Percentiles rank a stretch among this genome's conserved stretches.
These are phyloP conservation scores for Berberis vulgaris DNA, from an alignment of 164 flowering plant species.

Conservation along the genomic window DNA sequence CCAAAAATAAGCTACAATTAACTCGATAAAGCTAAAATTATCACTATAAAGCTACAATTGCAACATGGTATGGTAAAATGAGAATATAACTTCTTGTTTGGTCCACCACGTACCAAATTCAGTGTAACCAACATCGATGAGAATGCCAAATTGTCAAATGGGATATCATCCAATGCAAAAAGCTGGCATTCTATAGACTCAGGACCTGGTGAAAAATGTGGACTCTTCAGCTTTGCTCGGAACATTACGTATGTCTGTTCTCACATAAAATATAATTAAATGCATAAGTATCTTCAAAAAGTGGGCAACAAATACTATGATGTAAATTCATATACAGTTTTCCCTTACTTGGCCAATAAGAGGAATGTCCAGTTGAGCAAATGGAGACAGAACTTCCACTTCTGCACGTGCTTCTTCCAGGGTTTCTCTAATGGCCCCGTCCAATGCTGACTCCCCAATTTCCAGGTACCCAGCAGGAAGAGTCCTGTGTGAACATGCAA, in stretches of 20 bases:
- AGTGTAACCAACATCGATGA: conserved; percentile 83
- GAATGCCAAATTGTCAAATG: conserved; percentile 86
- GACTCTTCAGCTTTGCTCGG: conserved; percentile 68
- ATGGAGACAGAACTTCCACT: conserved; percentile 79
- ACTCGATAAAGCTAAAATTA: too few species aligned
- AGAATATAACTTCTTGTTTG: background rate
- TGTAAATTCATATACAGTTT: conserved; percentile 2
- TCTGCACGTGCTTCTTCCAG: conserved; percentile 94
- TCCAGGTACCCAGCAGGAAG: conserved; percentile 98
- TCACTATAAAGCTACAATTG: too few species aligned
- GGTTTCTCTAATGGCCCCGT: conserved; percentile 94
- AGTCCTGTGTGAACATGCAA: conserved; percentile 42
- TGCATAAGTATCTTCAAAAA: conserved; percentile 2
- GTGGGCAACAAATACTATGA: conserved; percentile 4
- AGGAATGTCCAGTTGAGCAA: conserved; percentile 90
- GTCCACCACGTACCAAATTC: conserved; percentile 47
- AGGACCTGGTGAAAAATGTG: conserved; percentile 83
- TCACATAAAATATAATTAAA: conserved; percentile 15
- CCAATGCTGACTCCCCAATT: conserved; percentile 91
- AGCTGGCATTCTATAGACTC: conserved; percentile 85
- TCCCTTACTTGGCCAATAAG: conserved; percentile 80
- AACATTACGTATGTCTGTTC: conserved; percentile 84
- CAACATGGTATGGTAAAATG: background rate
- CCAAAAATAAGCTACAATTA: too few species aligned
- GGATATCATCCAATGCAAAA: conserved; percentile 73